Conservation (phyloP, 352 stramenopile genomes). For the Pythium plurisporium region DNA sequence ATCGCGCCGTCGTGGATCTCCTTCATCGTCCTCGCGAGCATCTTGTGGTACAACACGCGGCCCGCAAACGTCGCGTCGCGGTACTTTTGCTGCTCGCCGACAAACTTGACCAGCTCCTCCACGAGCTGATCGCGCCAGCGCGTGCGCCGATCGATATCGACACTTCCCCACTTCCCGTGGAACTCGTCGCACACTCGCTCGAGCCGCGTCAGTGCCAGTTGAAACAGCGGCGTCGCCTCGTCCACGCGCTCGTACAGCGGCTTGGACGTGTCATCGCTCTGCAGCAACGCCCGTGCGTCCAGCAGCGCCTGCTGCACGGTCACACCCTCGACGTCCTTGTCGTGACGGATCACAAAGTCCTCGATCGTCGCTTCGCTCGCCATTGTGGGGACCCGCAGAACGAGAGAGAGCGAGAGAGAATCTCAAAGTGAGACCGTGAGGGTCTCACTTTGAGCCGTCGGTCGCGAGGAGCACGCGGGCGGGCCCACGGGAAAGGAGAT, state of each 20-base stretch:
- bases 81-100: background rate
- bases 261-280: too few species aligned
- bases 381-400: too few species aligned
- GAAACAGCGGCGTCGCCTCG: background rate
- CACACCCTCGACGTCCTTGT: background rate
- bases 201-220: background rate
- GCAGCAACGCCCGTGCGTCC: too few species aligned
- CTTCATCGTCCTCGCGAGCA: background rate
- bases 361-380: background rate
- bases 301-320: background rate
- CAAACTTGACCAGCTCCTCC: slow-evolving; percentile 6
- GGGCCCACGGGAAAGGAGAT: too few species aligned
- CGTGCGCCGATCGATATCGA: too few species aligned
- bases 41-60: slow-evolving; percentile 10
- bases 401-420: too few species aligned
- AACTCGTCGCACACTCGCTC: background rate
- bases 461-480: too few species aligned
- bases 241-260: background rate
- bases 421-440: too few species aligned
- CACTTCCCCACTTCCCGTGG: too few species aligned
- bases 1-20: background rate
- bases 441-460: too few species aligned
- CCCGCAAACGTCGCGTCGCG: background rate
- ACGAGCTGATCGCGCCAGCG: background rate
- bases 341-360: background rate